A percentile compares a stretch with the other conserved stretches of the same genome.
These are phyloP conservation scores for Coffea canephora DNA, from an alignment of 257 asterid species.

Conservation along the genomic window DNA sequence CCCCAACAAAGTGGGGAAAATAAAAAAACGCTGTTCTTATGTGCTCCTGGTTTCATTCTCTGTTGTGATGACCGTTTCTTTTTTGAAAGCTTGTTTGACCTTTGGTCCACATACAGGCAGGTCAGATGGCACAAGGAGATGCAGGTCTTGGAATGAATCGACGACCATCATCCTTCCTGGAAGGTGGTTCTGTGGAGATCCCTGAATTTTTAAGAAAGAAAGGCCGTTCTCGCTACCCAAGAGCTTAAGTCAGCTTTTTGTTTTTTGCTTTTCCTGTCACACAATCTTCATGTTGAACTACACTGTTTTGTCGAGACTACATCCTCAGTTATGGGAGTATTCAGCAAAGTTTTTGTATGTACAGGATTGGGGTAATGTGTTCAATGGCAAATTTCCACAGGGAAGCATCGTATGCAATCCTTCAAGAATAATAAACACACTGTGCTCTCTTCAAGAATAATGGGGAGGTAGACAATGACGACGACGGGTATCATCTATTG, in stretches of 20 bases:
- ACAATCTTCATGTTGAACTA: neutral
- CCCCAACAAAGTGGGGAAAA: neutral
- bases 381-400: conserved; percentile 9
- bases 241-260: conserved; percentile 48
- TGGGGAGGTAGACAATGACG: neutral
- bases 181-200: conserved; percentile 71
- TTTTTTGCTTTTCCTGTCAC: neutral
- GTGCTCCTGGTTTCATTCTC: neutral
- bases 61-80: neutral
- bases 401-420: conserved; percentile 1
- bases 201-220: conserved; percentile 91
- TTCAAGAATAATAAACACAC: conserved; percentile 17
- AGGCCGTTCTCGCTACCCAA: conserved; percentile 77
- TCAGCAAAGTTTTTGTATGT: conserved; percentile 17
- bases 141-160: conserved; percentile 52
- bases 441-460: neutral
- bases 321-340: neutral
- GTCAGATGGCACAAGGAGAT: conserved; percentile 61
- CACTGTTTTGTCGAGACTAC: conserved; percentile 8
- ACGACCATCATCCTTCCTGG: conserved; percentile 63
- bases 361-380: conserved; percentile 35
- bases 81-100: neutral
- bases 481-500: neutral
- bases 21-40: neutral
- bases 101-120: conserved; percentile 49